Percentiles rank a stretch among this genome's conserved stretches.
Evolutionary conservation across 305 asterid species (phyloP).

Genomic region (Ilex paraguariensis): DNA sequence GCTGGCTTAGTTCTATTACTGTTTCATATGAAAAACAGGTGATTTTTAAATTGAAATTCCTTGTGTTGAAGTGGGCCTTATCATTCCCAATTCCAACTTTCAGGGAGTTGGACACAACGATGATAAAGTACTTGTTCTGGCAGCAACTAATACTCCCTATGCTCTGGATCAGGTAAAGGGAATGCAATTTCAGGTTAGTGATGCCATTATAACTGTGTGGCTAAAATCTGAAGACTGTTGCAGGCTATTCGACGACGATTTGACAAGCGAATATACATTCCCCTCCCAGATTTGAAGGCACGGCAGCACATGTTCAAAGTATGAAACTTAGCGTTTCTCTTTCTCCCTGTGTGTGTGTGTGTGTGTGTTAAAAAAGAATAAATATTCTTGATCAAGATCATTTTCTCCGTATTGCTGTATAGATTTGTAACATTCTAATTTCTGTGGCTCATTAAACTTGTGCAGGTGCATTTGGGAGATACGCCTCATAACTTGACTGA

Average conservation of each 20-base stretch:
- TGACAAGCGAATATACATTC: slow-evolving; percentile 95
- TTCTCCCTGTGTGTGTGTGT: no score
- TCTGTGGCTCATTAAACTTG: slow-evolving; percentile 10
- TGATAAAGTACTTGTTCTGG: slow-evolving; percentile 97
- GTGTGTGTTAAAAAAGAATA: no score
- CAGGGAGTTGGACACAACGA: slow-evolving; percentile 98
- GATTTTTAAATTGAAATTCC: no score
- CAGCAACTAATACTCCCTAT: slow-evolving; percentile 97
- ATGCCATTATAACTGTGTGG: neutral
- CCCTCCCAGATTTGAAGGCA: slow-evolving; percentile 90
- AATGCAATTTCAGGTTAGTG: no score
- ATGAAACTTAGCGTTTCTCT: slow-evolving; percentile 13
- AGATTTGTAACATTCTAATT: neutral
- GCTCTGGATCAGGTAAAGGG: slow-evolving; percentile 78
- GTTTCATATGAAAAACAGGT: no score
- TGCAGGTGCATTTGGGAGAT: slow-evolving; percentile 97
- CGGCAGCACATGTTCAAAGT: slow-evolving; percentile 98
- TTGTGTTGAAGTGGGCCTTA: no score
- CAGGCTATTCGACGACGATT: slow-evolving; percentile 95
- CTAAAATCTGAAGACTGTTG: neutral
- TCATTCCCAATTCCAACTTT: slow-evolving; percentile 4
- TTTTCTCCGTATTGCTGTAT: no score
- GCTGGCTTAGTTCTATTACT: no score
- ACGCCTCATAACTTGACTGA: slow-evolving; percentile 91
- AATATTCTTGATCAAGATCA: no score